Evolutionary conservation across 2,329 filamentous ascomycete genomes (phyloP).

Genomic region (Trichoderma brevicompactum): DNA sequence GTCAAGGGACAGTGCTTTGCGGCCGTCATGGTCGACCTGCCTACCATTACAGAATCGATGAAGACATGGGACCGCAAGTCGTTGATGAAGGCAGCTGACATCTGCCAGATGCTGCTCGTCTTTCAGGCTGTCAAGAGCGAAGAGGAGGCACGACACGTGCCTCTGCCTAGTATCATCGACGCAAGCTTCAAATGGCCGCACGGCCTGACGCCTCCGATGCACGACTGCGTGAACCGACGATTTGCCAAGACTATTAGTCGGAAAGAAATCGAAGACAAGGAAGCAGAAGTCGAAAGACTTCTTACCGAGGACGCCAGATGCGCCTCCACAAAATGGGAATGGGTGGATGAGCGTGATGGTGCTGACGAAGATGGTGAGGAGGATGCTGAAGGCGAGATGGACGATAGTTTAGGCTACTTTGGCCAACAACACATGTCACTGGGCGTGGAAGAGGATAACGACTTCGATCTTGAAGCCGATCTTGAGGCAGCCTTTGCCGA

Average conservation of each 20-base stretch:
- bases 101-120: constrained; percentile 87
- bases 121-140: constrained; percentile 69
- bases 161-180: constrained; percentile 74
- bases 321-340: constrained; percentile 64
- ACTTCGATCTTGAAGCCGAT: constrained; percentile 61
- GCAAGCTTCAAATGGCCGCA: constrained; percentile 76
- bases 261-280: constrained; percentile 83
- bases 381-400: constrained; percentile 56
- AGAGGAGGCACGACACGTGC: constrained; percentile 65
- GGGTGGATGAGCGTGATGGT: constrained; percentile 59
- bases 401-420: constrained; percentile 50
- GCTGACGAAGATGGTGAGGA: constrained; percentile 54
- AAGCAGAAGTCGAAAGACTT: constrained; percentile 75
- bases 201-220: constrained; percentile 85
- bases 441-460: constrained; percentile 46
- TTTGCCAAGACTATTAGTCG: constrained; percentile 84
- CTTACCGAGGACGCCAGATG: constrained; percentile 70
- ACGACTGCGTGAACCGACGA: constrained; percentile 78
- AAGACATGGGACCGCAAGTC: constrained; percentile 90
- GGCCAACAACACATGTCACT: constrained; percentile 35
- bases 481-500: constrained; percentile 58
- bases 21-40: constrained; percentile 79
- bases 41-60: constrained; percentile 86
- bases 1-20: constrained; percentile 75
- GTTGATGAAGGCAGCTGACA: constrained; percentile 86